Evolutionary conservation across 1,284 basidiomycete genomes (phyloP).

Genomic region (Papiliotrema fonsecae): DNA sequence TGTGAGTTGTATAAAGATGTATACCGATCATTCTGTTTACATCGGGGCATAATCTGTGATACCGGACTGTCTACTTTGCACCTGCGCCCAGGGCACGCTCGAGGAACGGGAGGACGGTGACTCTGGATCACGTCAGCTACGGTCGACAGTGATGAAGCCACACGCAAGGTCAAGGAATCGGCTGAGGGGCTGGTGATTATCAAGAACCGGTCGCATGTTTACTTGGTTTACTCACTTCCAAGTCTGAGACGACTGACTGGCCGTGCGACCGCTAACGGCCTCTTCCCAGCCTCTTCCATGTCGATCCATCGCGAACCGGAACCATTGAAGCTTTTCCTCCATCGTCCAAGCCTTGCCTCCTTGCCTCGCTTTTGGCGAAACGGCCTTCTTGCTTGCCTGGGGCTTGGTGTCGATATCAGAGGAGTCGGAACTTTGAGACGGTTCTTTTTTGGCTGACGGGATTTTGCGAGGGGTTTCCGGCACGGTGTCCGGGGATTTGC

Average conservation of each 20-base stretch:
- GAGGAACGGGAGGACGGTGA: constrained; percentile 1
- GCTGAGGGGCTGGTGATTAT: too few species aligned
- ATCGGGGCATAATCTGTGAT: neutral
- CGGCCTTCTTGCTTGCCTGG: too few species aligned
- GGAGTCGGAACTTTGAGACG: too few species aligned
- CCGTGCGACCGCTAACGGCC: neutral
- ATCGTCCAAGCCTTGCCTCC: neutral
- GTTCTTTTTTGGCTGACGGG: too few species aligned
- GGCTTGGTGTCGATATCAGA: too few species aligned
- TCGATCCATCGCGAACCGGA: neutral
- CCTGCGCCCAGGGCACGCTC: neutral
- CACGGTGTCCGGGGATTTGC: too few species aligned
- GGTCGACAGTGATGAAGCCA: neutral
- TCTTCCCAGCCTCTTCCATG: neutral
- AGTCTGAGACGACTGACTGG: constrained; percentile 1
- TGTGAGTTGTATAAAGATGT: neutral
- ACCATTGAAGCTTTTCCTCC: neutral
- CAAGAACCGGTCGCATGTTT: too few species aligned
- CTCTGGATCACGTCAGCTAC: neutral
- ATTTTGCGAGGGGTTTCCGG: too few species aligned
- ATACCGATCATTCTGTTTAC: neutral
- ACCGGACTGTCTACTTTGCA: neutral
- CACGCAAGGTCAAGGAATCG: too few species aligned
- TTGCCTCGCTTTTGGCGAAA: neutral
- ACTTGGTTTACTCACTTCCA: constrained; percentile 4